Evolutionary conservation across 2,329 filamentous ascomycete species (phyloP).

Genomic region (Pezicula carpinea): DNA sequence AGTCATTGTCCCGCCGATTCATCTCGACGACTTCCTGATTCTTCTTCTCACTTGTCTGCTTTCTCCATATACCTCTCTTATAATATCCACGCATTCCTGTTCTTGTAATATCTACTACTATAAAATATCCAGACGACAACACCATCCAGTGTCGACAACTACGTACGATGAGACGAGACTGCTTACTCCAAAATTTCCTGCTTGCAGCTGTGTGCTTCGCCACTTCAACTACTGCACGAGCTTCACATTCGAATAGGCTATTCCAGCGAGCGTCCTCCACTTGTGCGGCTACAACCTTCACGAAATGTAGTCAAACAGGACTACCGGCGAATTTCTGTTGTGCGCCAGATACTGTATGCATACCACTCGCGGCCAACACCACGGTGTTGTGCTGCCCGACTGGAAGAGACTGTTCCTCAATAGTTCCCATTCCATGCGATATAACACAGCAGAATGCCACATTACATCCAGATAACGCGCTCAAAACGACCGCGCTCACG

Average conservation of each 20-base stretch:
- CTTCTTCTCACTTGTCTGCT: conserved; percentile 4
- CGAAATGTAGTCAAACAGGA: conserved; percentile 45
- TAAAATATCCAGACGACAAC: conserved; percentile 1
- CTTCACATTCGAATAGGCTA: conserved; percentile 31
- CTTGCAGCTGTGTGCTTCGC: conserved; percentile 26
- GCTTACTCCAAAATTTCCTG: conserved; percentile 9
- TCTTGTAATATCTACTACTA: conserved; percentile 7
- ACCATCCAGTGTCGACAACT: background rate
- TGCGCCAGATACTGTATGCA: conserved; percentile 46
- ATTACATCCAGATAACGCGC: conserved; percentile 48
- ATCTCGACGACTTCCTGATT: conserved; percentile 10
- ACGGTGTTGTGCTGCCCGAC: conserved; percentile 68
- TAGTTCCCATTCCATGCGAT: conserved; percentile 63
- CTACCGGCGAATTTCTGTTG: conserved; percentile 68
- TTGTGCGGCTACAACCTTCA: conserved; percentile 46
- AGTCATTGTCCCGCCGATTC: conserved; percentile 19
- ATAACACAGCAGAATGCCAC: conserved; percentile 55
- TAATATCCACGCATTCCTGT: conserved; percentile 23
- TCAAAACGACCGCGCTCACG: conserved; percentile 63
- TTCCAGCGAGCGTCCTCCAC: conserved; percentile 40
- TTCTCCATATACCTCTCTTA: conserved; percentile 35
- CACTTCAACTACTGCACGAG: conserved; percentile 32
- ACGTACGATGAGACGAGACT: conserved; percentile 16
- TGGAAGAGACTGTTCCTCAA: conserved; percentile 51
- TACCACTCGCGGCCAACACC: conserved; percentile 56